phyloP scores from a whole-genome alignment of 805 yeast species.

The Gaillardinia entomophila region DNA sequence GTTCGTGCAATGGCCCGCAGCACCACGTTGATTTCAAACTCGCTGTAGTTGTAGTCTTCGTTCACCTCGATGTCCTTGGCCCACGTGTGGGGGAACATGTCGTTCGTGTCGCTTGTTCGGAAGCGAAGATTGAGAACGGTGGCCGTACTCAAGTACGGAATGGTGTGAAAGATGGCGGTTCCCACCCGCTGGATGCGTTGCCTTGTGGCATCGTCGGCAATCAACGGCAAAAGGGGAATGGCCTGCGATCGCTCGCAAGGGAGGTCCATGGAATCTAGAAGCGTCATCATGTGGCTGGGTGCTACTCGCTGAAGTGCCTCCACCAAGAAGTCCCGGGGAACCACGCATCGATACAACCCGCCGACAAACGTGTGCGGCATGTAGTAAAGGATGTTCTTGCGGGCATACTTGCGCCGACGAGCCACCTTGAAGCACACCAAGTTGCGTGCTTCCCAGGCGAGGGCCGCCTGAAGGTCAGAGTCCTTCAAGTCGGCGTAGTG shows the following conservation, averaged over 20 bases:
- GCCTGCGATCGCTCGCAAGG: slow-evolving; percentile 30
- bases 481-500: too few species aligned
- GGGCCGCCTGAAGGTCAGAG: slow-evolving; percentile 1
- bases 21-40: slow-evolving; percentile 28
- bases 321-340: slow-evolving; percentile 18
- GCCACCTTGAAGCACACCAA: slow-evolving; percentile 50
- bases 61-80: slow-evolving; percentile 40
- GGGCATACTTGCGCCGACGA: slow-evolving; percentile 49
- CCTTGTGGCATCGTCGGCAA: slow-evolving; percentile 49
- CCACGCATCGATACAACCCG: slow-evolving; percentile 50
- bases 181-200: slow-evolving; percentile 38
- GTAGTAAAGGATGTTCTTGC: slow-evolving; percentile 39
- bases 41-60: slow-evolving; percentile 43
- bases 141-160: slow-evolving; percentile 58
- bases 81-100: slow-evolving; percentile 36
- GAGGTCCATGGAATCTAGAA: not conserved
- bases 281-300: too few species aligned
- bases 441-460: slow-evolving; percentile 7
- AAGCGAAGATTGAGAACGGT: slow-evolving; percentile 31
- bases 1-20: slow-evolving; percentile 15
- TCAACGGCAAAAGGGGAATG: slow-evolving; percentile 48
- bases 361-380: slow-evolving; percentile 60
- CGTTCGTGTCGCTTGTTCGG: slow-evolving; percentile 22
- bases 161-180: slow-evolving; percentile 34
- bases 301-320: slow-evolving; percentile 12